A percentile compares a stretch with the other conserved stretches of the same genome.
These are phyloP conservation scores for Cladophialophora bantiana DNA, from an alignment of 2,329 filamentous ascomycete genomes.

Conservation along the genomic window DNA sequence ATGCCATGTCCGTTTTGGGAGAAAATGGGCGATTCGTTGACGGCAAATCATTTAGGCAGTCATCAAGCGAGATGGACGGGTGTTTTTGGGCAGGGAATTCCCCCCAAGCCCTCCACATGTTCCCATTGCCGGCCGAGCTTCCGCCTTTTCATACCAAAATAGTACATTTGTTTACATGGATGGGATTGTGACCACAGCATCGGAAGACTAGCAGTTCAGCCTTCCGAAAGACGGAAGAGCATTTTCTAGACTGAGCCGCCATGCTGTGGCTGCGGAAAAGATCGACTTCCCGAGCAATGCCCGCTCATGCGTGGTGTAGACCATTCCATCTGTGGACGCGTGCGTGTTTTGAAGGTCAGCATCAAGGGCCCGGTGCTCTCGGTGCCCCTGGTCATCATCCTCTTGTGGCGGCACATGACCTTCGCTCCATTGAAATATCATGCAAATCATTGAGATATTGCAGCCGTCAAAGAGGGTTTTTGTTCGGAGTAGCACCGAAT, in stretches of 20 bases:
- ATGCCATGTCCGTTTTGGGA: slow-evolving; percentile 2
- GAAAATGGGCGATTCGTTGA: slow-evolving; percentile 10
- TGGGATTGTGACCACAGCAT: slow-evolving; percentile 9
- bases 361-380: slow-evolving; percentile 10
- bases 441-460: neutral
- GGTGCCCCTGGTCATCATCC: neutral
- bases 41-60: slow-evolving; percentile 19
- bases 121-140: slow-evolving; percentile 26
- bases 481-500: slow-evolving; percentile 7
- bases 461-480: neutral
- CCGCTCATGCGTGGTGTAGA: slow-evolving; percentile 14
- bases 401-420: slow-evolving; percentile 15
- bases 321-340: neutral
- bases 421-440: neutral
- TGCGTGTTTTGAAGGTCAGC: slow-evolving; percentile 3
- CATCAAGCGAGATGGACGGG: neutral
- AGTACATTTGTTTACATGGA: slow-evolving; percentile 37
- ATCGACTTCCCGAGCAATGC: slow-evolving; percentile 11
- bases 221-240: slow-evolving; percentile 10
- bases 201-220: slow-evolving; percentile 4
- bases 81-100: slow-evolving; percentile 11
- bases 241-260: neutral
- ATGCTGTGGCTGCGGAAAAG: slow-evolving; percentile 7
- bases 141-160: slow-evolving; percentile 34
- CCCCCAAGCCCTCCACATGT: slow-evolving; percentile 27